Conservation (phyloP, 106 monocot species). For the Triglochin maritima region DNA sequence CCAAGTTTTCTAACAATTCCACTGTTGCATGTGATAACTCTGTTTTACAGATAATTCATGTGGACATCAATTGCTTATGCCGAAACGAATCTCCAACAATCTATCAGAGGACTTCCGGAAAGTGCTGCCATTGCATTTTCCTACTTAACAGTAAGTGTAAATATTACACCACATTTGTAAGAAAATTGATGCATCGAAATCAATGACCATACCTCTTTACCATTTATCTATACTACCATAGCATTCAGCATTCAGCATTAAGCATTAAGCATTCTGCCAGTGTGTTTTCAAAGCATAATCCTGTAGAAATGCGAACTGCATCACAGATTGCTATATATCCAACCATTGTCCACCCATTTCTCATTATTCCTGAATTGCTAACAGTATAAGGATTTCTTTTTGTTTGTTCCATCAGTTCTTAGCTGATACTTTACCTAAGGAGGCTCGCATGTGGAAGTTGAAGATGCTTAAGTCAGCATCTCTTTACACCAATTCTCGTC, state of each 20-base stretch:
- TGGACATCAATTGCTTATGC: neutral
- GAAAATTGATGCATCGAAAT: neutral
- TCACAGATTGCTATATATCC: too few relatives aligned
- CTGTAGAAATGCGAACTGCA: too few relatives aligned
- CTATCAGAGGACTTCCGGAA: neutral
- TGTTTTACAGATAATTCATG: neutral
- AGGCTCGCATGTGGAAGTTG: slow-evolving; percentile 58
- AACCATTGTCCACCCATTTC: too few relatives aligned
- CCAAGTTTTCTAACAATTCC: too few relatives aligned
- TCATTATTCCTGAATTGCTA: too few relatives aligned
- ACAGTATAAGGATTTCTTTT: neutral
- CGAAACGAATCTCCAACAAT: slow-evolving; percentile 4
- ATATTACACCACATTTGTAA: neutral
- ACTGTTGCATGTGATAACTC: too few relatives aligned
- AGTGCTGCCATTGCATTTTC: neutral
- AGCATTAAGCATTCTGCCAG: too few relatives aligned
- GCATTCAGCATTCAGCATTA: too few relatives aligned
- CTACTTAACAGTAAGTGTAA: slow-evolving; percentile 3
- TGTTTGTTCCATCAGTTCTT: slow-evolving; percentile 11
- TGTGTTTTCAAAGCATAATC: too few relatives aligned
- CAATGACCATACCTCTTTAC: too few relatives aligned
- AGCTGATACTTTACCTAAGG: slow-evolving; percentile 44
- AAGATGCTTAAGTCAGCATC: slow-evolving; percentile 60
- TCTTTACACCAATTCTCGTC: slow-evolving; percentile 52
- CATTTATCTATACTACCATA: too few relatives aligned